Conservation (phyloP, 169 alveolate genomes). For the Plasmodium vivax region DNA sequence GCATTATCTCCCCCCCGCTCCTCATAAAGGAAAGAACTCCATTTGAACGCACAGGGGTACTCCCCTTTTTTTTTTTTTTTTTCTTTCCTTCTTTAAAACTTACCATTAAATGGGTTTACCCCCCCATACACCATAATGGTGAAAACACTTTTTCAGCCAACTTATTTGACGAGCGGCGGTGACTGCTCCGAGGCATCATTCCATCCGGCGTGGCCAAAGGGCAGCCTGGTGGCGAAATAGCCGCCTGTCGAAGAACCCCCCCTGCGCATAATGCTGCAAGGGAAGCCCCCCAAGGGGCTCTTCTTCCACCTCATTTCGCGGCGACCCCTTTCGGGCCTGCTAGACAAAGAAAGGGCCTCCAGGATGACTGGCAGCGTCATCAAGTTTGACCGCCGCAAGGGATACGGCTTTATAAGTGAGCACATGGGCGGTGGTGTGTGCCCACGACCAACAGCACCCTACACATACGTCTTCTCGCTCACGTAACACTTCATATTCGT, state of each 20-base stretch:
- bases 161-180: neutral
- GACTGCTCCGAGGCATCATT: neutral
- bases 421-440: no score
- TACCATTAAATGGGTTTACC: neutral
- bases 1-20: neutral
- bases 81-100: neutral
- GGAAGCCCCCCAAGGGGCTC: neutral
- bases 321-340: conserved; percentile 2
- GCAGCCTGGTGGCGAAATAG: neutral
- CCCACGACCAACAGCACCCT: no score
- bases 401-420: conserved; percentile 66
- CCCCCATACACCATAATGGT: neutral
- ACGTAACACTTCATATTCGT: neutral
- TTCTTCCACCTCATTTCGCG: neutral
- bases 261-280: neutral
- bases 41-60: neutral
- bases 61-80: neutral
- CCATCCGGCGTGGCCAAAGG: neutral
- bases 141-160: neutral
- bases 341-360: conserved; percentile 7
- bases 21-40: neutral
- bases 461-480: no score
- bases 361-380: conserved; percentile 45
- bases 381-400: conserved; percentile 40
- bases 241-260: neutral